These are phyloP conservation scores for Aspergillus latus DNA, from an alignment of 2,329 filamentous ascomycete genomes.

Conservation along the genomic window DNA sequence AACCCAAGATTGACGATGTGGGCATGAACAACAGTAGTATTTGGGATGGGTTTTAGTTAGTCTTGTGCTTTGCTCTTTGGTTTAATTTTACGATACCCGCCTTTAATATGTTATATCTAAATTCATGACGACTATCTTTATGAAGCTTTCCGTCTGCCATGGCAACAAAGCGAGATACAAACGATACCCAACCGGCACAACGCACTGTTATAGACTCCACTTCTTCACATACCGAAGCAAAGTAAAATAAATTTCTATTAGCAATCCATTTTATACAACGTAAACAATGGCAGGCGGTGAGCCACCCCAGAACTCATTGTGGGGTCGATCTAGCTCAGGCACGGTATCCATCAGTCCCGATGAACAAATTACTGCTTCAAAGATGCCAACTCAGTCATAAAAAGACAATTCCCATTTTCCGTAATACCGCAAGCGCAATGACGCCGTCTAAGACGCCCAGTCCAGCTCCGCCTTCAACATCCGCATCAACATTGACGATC, in stretches of 20 bases:
- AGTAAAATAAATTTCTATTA: background rate
- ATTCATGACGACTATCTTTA: background rate
- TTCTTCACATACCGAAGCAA: background rate
- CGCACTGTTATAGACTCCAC: background rate
- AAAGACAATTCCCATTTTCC: background rate
- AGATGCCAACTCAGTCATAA: background rate
- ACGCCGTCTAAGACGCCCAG: slow-evolving; percentile 25
- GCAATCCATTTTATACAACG: background rate
- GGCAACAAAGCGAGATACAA: background rate
- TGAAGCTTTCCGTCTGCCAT: background rate
- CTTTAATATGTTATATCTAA: slow-evolving; percentile 20
- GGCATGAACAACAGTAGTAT: slow-evolving; percentile 10
- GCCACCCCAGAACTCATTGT: background rate
- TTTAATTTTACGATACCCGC: slow-evolving; percentile 36
- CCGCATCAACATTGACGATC: slow-evolving; percentile 38
- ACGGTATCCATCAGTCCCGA: background rate
- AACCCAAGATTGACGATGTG: slow-evolving; percentile 22
- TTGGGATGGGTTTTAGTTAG: slow-evolving; percentile 20
- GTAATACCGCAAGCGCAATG: slow-evolving; percentile 1
- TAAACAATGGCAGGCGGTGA: background rate
- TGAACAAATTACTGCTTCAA: background rate
- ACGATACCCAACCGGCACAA: background rate
- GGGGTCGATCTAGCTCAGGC: background rate
- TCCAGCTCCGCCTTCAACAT: slow-evolving; percentile 20
- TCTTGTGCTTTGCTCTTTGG: slow-evolving; percentile 17